Base-by-base conservation (phyloP, 2,329 filamentous ascomycete genomes). In the Diplodia seriata region DNA sequence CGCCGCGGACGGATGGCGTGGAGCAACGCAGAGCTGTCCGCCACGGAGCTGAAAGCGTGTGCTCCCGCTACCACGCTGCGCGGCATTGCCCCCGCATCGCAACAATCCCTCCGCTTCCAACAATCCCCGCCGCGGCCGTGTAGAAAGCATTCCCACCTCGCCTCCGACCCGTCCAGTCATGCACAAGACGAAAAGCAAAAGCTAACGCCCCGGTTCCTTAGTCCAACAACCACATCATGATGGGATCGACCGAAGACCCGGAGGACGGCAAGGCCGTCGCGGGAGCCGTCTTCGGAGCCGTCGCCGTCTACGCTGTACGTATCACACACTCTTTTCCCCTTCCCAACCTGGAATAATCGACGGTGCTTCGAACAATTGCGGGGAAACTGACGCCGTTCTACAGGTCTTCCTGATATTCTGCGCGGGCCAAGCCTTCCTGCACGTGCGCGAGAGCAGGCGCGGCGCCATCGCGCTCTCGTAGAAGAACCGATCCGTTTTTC, bases 381-480 rank as follows among this genome's bases (percentile, higher is more conserved):
- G 33, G 9, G 33, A 23, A 68, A 23, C 70, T 26, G 33, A 7
- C 31, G 23, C 40, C 18, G n/a, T n/a, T 20, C 11, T 56, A 74
- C 72, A 96, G 94, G 89, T 86, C 20, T 98, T 98, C 85, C 87
- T 97, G 68, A 85, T 96, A 62, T 97, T 97, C 82, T 98, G 94
- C 81, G 91, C 90, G 68, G 87, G 94, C 72, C 94, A 98, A 80
- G 94, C 93, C 71, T 87, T 91, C 76, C 86, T 97, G 70, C 93
- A 98, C 80, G 82, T 92, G 74, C 90, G 93, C 79, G 90, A 94
- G 80, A 93, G 88, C 81, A 86, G 91, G 79, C 86, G 91, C 77
- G 94, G 94, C 71, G 91, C 92, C 70, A 97, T 97, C 81, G 88
- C 91, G 69, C 84, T 97, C 77, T 85, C 83, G 74, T 87, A 70